Evolutionary conservation across 2,329 filamentous ascomycete genomes (phyloP).

Genomic region (Curvularia hawaiiensis): DNA sequence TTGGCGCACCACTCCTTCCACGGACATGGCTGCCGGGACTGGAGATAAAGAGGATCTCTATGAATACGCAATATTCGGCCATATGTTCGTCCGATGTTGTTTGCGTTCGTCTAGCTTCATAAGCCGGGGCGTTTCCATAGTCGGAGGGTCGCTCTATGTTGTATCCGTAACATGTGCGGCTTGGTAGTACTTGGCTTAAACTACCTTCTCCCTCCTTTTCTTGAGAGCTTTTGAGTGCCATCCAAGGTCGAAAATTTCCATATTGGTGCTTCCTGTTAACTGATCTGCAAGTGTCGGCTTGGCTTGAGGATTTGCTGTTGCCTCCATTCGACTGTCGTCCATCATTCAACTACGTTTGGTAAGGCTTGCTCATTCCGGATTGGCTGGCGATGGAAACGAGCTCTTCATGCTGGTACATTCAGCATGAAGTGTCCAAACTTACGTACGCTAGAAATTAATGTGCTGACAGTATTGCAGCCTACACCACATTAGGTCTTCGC

Average conservation of each 20-base stretch:
- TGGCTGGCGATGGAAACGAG: neutral
- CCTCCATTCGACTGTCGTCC: constrained; percentile 1
- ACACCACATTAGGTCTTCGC: constrained; percentile 6
- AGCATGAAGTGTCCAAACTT: neutral
- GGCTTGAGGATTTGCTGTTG: neutral
- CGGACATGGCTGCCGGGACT: neutral
- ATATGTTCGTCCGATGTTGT: neutral
- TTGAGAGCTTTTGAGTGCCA: neutral
- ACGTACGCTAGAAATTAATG: neutral
- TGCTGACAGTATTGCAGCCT: constrained; percentile 14
- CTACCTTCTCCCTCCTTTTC: neutral
- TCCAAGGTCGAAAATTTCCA: neutral
- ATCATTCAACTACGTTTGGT: constrained; percentile 4
- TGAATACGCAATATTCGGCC: neutral
- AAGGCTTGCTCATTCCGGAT: constrained; percentile 8
- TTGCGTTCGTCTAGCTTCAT: neutral
- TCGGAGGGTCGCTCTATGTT: constrained; percentile 6
- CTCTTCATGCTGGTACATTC: neutral
- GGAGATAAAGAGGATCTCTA: neutral
- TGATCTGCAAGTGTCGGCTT: neutral
- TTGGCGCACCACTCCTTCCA: neutral
- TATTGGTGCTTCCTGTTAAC: neutral
- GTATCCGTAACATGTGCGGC: neutral
- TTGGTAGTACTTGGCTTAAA: neutral
- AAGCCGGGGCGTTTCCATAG: neutral